Base-by-base conservation (phyloP, 306 rosid species). In the Lablab purpureus region DNA sequence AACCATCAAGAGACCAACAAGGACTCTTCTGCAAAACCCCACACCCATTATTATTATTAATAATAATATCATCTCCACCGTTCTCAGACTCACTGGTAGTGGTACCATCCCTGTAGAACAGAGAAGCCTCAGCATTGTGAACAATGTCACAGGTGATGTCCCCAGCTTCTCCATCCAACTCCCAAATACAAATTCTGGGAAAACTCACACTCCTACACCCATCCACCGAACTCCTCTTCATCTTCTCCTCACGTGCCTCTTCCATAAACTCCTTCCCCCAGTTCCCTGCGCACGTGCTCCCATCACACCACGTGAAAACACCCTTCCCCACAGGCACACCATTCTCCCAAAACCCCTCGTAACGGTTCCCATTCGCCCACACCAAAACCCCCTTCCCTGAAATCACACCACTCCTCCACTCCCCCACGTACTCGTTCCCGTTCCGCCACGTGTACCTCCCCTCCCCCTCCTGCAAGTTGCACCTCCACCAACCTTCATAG, bases 71-170 rank as follows among this genome's bases (percentile, higher is more conserved):
- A 55, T 55, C 30, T 54, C 36, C 65, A 25, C 65, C 65, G 15
- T 58, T 12, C 18, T 58, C 65, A 6, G 40, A 60, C 12, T 85
- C 87, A 63, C 75, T n/a, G 36, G 23, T 14, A 59, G 18, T 59
- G 0, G 22, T n/a, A 13, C 75, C 88, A 66, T 88, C 89, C 63
- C 68, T 79, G 37, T 68, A 88, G 58, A 88, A 84, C 80, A 82
- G 76, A 71, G 89, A 88, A 12, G 91, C 80, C 60, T 88, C 80
- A 2, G 75, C 83, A 67, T 83, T 78, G 10, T 83, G 86, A 66
- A 88, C 89, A 73, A 88, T 88, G 71, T 88, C 91, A 69, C 91
- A 88, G 7, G 89, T 86, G 3, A 88, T 88, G 70, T 88, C 91
- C 7, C 91, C 91, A 30, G 91, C 91, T 84, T 88, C 91, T 1